Evolutionary conservation across 495 filamentous ascomycete species (phyloP).

Genomic region (Endocarpon pusillum): DNA sequence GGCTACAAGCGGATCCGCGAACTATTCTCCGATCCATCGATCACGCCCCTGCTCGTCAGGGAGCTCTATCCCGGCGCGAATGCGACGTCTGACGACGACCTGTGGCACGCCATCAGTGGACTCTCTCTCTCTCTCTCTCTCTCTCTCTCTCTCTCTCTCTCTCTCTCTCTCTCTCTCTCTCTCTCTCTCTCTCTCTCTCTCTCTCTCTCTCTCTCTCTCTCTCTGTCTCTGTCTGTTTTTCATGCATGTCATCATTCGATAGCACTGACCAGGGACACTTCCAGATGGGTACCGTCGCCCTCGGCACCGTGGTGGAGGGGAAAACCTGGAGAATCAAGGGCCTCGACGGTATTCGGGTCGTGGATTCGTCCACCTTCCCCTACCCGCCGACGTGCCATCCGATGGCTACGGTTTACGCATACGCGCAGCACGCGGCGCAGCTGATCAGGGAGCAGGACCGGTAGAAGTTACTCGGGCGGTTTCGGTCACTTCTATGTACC

Average conservation of each 20-base stretch:
- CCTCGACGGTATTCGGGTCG: slow-evolving; percentile 4
- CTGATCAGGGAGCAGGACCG: no score
- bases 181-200: no score
- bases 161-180: no score
- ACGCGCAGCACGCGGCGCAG: slow-evolving; percentile 4
- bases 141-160: no score
- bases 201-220: no score
- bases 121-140: not conserved
- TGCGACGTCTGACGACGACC: slow-evolving; percentile 5
- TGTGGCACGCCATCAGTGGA: slow-evolving; percentile 5
- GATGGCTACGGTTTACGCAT: slow-evolving; percentile 4
- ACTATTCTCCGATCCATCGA: not conserved
- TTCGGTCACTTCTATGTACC: no score
- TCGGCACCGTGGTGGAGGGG: slow-evolving; percentile 2
- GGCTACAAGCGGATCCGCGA: slow-evolving; percentile 3
- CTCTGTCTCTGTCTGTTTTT: no score
- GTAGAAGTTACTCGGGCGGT: no score
- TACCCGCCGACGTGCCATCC: slow-evolving; percentile 5
- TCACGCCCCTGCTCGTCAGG: not conserved
- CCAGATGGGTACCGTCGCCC: slow-evolving; percentile 8
- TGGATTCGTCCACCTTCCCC: slow-evolving; percentile 3
- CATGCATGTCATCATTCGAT: no score
- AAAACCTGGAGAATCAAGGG: slow-evolving; percentile 5
- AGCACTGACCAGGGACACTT: no score
- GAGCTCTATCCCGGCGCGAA: slow-evolving; percentile 4